These are phyloP conservation scores for Posidonia australis DNA, from an alignment of 106 monocot species.

Conservation along the genomic window DNA sequence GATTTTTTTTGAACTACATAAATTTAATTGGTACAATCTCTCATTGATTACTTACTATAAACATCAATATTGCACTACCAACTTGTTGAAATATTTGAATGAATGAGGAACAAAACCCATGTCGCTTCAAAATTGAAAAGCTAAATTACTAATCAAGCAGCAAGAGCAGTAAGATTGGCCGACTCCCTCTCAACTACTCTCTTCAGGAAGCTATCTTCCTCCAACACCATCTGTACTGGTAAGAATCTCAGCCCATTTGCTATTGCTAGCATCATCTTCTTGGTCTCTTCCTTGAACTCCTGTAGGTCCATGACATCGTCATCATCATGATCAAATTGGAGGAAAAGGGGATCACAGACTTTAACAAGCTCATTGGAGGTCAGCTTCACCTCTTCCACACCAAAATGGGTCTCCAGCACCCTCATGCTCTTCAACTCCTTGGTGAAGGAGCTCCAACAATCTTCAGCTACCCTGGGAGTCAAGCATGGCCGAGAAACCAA, in stretches of 20 bases:
- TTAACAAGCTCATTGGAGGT: slow-evolving; percentile 21
- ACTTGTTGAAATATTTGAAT: too few species aligned
- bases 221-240: slow-evolving; percentile 57
- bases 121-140: too few species aligned
- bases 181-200: slow-evolving; percentile 43
- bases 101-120: too few species aligned
- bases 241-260: slow-evolving; percentile 44
- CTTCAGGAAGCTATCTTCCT: slow-evolving; percentile 62
- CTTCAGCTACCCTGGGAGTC: too few species aligned
- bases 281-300: slow-evolving; percentile 56
- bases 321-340: slow-evolving; percentile 44
- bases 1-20: too few species aligned
- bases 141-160: background rate
- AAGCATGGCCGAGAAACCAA: too few species aligned
- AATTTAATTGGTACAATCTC: too few species aligned
- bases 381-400: slow-evolving; percentile 15
- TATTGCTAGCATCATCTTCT: slow-evolving; percentile 62
- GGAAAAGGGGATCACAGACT: slow-evolving; percentile 35
- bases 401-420: slow-evolving; percentile 42
- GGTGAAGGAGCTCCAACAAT: too few species aligned
- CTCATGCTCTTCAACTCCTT: slow-evolving; percentile 38
- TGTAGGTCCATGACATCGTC: slow-evolving; percentile 34
- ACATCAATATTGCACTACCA: too few species aligned
- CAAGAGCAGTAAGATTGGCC: background rate
- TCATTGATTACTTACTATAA: too few species aligned